Evolutionary conservation across 495 filamentous ascomycete species (phyloP).

Genomic region (Ramalina intermedia): DNA sequence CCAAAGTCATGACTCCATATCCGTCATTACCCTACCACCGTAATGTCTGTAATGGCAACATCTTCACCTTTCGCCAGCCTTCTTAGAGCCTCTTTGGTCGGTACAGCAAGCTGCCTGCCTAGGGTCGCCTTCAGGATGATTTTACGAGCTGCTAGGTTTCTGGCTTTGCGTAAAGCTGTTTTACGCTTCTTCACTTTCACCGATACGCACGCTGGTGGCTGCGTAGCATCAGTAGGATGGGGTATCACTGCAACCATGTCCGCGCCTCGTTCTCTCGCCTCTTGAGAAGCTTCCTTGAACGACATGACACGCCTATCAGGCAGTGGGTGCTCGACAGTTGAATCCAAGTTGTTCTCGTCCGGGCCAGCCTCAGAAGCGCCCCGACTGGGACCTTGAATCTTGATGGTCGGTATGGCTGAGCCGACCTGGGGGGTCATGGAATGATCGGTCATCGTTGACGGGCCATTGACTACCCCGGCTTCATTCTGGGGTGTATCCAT

Average conservation of each 20-base stretch:
- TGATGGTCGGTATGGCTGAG: background rate
- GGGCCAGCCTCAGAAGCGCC: background rate
- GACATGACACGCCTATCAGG: background rate
- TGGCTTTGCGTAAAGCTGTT: conserved; percentile 9
- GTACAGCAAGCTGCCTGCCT: conserved; percentile 12
- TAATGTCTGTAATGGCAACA: conserved; percentile 1
- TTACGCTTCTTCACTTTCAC: conserved; percentile 5
- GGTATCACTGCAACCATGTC: background rate
- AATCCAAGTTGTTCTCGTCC: background rate
- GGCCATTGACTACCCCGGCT: no score
- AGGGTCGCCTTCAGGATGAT: conserved; percentile 10
- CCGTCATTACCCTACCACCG: background rate
- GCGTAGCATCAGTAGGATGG: background rate
- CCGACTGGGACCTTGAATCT: conserved; percentile 1
- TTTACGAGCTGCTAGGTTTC: conserved; percentile 9
- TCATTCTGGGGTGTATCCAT: no score
- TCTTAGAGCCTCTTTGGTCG: conserved; percentile 14
- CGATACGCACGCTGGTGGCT: background rate
- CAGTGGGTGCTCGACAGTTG: background rate
- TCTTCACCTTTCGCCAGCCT: conserved; percentile 11
- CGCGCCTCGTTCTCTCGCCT: background rate
- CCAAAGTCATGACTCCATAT: no score
- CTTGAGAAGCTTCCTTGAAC: background rate
- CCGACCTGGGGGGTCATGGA: background rate
- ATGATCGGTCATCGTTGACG: no score